A percentile compares a stretch with the other conserved stretches of the same genome.
Evolutionary conservation across 768 basidiomycete genomes (phyloP).

Genomic region (Grammothele lineata): DNA sequence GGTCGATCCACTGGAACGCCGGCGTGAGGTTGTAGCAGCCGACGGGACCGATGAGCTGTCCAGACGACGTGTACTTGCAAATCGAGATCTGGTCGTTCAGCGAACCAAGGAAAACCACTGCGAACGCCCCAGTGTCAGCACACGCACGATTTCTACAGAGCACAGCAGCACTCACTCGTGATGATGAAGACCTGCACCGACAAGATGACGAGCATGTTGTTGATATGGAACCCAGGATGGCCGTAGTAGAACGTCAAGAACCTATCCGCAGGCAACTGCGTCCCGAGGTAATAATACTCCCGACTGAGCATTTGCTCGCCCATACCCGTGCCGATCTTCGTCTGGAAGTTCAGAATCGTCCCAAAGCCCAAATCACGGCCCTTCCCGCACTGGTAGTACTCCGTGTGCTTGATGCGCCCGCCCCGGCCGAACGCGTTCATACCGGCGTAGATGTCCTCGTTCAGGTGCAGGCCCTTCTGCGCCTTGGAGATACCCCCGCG

Average conservation of each 20-base stretch:
- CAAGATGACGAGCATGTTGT: constrained; percentile 98
- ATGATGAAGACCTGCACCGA: constrained; percentile 95
- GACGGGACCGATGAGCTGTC: constrained; percentile 69
- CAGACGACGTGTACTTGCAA: constrained; percentile 72
- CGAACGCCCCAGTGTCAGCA: constrained; percentile 17
- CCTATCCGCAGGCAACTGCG: constrained; percentile 94
- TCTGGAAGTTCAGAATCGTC: constrained; percentile 99
- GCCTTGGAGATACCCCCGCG: constrained; percentile 99
- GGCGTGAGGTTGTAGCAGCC: constrained; percentile 95
- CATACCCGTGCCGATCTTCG: constrained; percentile 99
- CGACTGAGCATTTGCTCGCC: constrained; percentile 99
- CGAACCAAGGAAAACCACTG: constrained; percentile 94
- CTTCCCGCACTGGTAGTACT: constrained; percentile 99
- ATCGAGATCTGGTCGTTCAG: constrained; percentile 77
- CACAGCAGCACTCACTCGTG: constrained; percentile 55
- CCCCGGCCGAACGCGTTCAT: constrained; percentile 98
- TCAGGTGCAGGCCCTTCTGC: constrained; percentile 97
- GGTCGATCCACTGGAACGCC: constrained; percentile 93
- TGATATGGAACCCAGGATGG: constrained; percentile 99
- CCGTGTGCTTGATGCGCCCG: constrained; percentile 96
- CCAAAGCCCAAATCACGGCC: constrained; percentile 98
- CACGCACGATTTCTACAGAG: neutral
- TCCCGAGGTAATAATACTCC: constrained; percentile 98
- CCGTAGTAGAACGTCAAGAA: constrained; percentile 99
- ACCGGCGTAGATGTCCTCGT: constrained; percentile 99